These are phyloP conservation scores for Poa annua DNA, from an alignment of 176 grass and related monocot genomes.

Conservation along the genomic window DNA sequence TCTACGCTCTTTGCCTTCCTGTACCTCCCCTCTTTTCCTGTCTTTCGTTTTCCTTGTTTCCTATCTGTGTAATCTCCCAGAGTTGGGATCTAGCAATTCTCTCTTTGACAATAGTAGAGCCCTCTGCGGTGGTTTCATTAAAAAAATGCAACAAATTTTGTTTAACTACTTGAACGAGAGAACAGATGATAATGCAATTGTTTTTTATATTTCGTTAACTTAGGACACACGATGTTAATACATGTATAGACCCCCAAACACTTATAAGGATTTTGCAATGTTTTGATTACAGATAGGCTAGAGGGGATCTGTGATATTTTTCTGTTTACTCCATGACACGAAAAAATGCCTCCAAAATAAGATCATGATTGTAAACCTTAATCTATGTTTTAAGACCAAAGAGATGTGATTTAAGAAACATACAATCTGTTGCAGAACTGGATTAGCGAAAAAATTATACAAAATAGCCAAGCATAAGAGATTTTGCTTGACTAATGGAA, in stretches of 20 bases:
- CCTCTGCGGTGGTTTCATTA: too few relatives aligned
- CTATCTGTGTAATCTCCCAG: not conserved
- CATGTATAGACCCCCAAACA: not conserved
- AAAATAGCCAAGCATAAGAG: not conserved
- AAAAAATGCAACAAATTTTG: not conserved
- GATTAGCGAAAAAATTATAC: not conserved
- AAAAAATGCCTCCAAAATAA: not conserved
- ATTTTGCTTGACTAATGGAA: not conserved
- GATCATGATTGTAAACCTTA: not conserved
- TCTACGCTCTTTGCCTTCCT: not conserved
- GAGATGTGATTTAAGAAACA: not conserved
- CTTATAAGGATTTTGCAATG: not conserved
- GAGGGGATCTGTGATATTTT: not conserved
- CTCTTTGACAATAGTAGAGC: not conserved
- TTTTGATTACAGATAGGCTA: not conserved
- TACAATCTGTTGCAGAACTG: not conserved
- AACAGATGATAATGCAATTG: not conserved
- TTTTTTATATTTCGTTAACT: not conserved
- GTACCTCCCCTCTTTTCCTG: not conserved
- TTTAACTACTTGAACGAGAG: not conserved
- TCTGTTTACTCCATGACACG: not conserved
- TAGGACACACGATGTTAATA: not conserved
- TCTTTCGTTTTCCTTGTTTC: not conserved
- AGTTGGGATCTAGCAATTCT: not conserved
- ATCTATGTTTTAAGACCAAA: not conserved